Base-by-base conservation (phyloP, 2,329 filamentous ascomycete genomes). In the Fusarium praegraminearum region DNA sequence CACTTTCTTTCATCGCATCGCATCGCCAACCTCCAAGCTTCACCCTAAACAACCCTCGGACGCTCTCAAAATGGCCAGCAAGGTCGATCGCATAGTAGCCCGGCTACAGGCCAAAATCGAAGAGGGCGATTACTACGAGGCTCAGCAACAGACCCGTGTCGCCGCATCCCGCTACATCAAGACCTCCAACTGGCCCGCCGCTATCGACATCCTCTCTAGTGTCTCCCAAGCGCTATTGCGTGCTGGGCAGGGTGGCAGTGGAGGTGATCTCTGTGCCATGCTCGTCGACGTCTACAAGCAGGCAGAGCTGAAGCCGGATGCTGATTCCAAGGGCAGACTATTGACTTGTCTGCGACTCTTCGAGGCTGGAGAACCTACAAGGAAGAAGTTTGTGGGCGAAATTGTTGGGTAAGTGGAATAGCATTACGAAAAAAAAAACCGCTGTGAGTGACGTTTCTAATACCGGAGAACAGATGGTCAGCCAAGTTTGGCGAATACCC, bases 121-220 rank as follows among this genome's bases (percentile, higher is more conserved):
- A 72, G 93, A 97, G 80, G 95, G 94, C 76, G 91, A 96, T 79
- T 98, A 89, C 86, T 99, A 99, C 84, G 96, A 99, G 87, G 96
- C 96, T 62, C 95, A 98, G 83, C 96, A 99, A 81, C 96, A 99
- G 84, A 93, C 97, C 72, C 93, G 96, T 68, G 94, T 98, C 57
- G 95, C 98, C 73, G 94, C 94, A 65, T 91, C 93, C 40, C 94
- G 97, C 61, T 97, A 99, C 83, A 90, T 95, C 79, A 98, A 98
- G 83, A 87, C 91, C 44, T 84, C 88, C 66, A 95, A 95, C 86
- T 98, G 92, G 87, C 80, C 86, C 72, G 91, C 93, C 15, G 96
- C 97, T 49, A 91, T 94, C 78, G 93, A 97, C 73, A 91, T 98
- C 70, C 87, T 99, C 70, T 91, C 88, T 79, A 91, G 88, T 70